Base-by-base conservation (phyloP, 2,329 filamentous ascomycete genomes). In the Magnaporthiopsis poae region DNA sequence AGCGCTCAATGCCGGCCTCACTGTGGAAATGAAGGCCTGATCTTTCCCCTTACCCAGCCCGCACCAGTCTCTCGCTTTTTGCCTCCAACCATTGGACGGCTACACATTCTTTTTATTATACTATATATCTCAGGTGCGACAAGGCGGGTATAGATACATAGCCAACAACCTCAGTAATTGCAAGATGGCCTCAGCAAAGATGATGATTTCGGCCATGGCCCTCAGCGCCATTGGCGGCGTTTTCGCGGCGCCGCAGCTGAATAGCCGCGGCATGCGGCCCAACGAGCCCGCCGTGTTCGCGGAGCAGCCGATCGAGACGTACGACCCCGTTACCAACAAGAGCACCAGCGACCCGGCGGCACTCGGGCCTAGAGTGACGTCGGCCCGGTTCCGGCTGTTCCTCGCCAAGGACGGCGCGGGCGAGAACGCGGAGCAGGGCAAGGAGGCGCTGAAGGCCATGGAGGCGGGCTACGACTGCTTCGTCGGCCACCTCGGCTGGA, bases 401-500 rank as follows among this genome's bases (percentile, higher is more conserved):
- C 52, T 60, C 2, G n/a, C 3, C 21, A 5, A 3, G 3, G 13
- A 56, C 9, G 63, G 63, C 63, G 2, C n/a, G 12, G 46, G 46
- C 46, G 46, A 56, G 46, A 64, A 5, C 1, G 46, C 21, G 13
- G 39, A 31, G 12, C n/a, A 63, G 35, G 62, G n/a, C 9, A 29
- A 2, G 12, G 21, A 46, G 52, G 63, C 5, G 5, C 5, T 65
- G 18, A 25, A 25, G 21, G 7, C n/a, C 71, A 75, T 84, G 9
- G 81, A 83, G 72, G 79, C 77, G 2, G 79, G 80, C 1, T 78
- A 80, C 62, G 69, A 71, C 59, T 78, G 76, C 68, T 77, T 76
- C 68, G 71, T 76, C 27, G 72, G 69, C 25, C 70, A 71, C 5
- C 72, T 76, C 3, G 73, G 74, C 18, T 77, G 75, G 75, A 72